Percentiles rank a stretch among this genome's conserved stretches.
phyloP scores from a whole-genome alignment of 306 rosid species.

The Trifolium repens region DNA sequence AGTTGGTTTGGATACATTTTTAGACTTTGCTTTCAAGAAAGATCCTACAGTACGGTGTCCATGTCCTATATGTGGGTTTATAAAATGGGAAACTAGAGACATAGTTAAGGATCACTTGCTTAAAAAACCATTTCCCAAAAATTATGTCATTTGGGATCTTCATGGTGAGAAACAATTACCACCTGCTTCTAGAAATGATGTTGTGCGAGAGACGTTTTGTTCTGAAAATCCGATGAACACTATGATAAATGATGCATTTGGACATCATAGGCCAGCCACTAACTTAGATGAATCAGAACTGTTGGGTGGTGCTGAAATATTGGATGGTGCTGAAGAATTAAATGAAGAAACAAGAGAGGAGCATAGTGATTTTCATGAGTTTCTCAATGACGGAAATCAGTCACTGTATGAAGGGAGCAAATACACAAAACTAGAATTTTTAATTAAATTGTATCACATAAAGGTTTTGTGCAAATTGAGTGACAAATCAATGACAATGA shows the following conservation, averaged over 20 bases:
- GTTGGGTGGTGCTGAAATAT: too few species aligned
- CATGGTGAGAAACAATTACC: background rate
- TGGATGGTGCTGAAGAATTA: too few species aligned
- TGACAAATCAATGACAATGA: background rate
- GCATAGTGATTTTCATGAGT: background rate
- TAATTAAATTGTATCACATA: slow-evolving; percentile 2
- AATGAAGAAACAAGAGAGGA: background rate
- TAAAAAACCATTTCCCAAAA: background rate
- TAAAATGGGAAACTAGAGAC: background rate
- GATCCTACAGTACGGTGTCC: background rate
- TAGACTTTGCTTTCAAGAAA: slow-evolving; percentile 12
- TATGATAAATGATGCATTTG: background rate
- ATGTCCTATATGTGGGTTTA: background rate
- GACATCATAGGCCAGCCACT: background rate
- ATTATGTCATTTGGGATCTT: background rate
- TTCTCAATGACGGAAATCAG: background rate
- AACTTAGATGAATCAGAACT: background rate
- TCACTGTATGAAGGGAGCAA: background rate
- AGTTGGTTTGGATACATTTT: background rate
- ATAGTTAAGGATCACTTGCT: slow-evolving; percentile 7
- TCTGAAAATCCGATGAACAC: background rate
- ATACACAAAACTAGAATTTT: slow-evolving; percentile 10
- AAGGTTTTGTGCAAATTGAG: background rate
- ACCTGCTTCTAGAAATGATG: background rate
- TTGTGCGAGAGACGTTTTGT: background rate